Evolutionary conservation across 2,329 filamentous ascomycete species (phyloP).

Genomic region (Fusarium tanahbumbuense): DNA sequence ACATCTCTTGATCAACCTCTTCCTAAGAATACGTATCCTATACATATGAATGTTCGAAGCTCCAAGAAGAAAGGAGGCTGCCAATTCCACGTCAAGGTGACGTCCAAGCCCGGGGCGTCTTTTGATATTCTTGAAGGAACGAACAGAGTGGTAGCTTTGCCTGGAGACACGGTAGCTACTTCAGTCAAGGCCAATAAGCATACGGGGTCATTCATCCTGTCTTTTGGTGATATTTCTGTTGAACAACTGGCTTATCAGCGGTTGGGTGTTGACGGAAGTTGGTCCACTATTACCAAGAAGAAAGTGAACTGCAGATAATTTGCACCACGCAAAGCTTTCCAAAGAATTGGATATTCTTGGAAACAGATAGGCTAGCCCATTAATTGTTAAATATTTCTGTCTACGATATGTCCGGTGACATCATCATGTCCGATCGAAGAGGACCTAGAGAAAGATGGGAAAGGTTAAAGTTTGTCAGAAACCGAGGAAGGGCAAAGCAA

Average conservation of each 20-base stretch:
- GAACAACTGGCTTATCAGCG: slow-evolving; percentile 31
- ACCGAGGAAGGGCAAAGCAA: not conserved
- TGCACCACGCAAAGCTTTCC: not conserved
- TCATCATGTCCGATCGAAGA: not conserved
- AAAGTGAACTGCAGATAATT: not conserved
- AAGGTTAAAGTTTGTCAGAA: accelerated
- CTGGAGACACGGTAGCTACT: not conserved
- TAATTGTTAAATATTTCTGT: not conserved
- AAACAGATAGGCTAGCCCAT: not conserved
- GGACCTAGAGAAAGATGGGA: not conserved
- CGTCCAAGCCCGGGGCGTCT: slow-evolving; percentile 15
- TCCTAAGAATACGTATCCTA: slow-evolving; percentile 48
- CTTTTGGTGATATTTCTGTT: slow-evolving; percentile 2
- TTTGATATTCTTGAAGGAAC: slow-evolving; percentile 36
- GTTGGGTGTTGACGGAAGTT: slow-evolving; percentile 18
- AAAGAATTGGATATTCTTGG: accelerated
- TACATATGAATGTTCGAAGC: slow-evolving; percentile 39
- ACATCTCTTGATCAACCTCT: slow-evolving; percentile 49
- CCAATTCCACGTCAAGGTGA: slow-evolving; percentile 10
- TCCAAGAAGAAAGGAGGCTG: not conserved
- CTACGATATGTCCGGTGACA: not conserved
- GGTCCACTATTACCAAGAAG: slow-evolving; percentile 22
- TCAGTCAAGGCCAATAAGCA: not conserved
- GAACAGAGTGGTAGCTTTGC: slow-evolving; percentile 26
- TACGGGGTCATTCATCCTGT: slow-evolving; percentile 6